Evolutionary conservation across 495 filamentous ascomycete species (phyloP).

Genomic region (Neurospora sp.): DNA sequence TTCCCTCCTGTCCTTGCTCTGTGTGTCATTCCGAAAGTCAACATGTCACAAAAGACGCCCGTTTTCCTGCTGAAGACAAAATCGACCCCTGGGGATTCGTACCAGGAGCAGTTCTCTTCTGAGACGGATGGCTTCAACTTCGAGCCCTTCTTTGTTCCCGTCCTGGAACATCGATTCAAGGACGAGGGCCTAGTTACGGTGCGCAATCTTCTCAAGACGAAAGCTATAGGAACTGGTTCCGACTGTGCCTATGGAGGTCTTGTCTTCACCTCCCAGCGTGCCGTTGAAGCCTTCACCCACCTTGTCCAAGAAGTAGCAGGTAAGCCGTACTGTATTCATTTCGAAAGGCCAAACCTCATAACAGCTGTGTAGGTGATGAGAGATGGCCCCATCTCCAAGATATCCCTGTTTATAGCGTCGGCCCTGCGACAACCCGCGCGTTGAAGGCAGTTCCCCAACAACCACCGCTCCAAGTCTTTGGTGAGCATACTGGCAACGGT

Average conservation of each 20-base stretch:
- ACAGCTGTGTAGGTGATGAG: slow-evolving; percentile 14
- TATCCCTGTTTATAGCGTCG: slow-evolving; percentile 75
- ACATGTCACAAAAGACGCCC: slow-evolving; percentile 32
- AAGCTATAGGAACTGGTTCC: slow-evolving; percentile 19
- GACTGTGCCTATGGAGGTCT: slow-evolving; percentile 61
- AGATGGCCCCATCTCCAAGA: slow-evolving; percentile 38
- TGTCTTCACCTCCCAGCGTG: slow-evolving; percentile 89
- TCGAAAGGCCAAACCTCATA: not conserved
- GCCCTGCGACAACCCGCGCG: slow-evolving; percentile 76
- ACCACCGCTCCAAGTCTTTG: slow-evolving; percentile 48
- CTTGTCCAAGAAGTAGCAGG: slow-evolving; percentile 47
- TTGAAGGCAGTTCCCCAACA: slow-evolving; percentile 46
- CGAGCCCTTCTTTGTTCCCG: slow-evolving; percentile 67
- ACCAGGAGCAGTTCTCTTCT: slow-evolving; percentile 61
- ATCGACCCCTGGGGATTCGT: slow-evolving; percentile 67
- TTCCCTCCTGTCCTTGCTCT: not conserved
- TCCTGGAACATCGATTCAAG: slow-evolving; percentile 60
- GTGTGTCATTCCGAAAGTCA: not conserved
- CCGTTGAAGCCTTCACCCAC: slow-evolving; percentile 72
- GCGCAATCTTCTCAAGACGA: slow-evolving; percentile 21
- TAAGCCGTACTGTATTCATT: slow-evolving; percentile 11
- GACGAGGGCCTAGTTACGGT: slow-evolving; percentile 32
- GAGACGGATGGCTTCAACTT: slow-evolving; percentile 32
- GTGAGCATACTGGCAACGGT: slow-evolving; percentile 72
- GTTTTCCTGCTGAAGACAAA: slow-evolving; percentile 81